Percentiles rank a stretch among this genome's conserved stretches.
phyloP scores from a whole-genome alignment of 139 green algal species.

The Nannochloris sp. region DNA sequence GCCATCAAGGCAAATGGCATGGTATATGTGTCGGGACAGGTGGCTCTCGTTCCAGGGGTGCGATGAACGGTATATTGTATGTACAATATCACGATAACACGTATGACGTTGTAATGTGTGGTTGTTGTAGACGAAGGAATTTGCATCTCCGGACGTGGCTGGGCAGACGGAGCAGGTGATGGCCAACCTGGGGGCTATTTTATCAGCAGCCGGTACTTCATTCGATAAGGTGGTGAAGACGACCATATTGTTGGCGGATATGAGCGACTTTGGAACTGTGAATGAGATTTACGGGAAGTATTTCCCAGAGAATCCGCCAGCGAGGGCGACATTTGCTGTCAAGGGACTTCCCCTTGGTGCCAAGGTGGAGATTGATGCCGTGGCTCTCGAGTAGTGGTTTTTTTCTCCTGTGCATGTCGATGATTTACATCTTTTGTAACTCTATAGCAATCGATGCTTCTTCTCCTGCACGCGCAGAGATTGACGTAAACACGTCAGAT shows the following conservation, averaged over 20 bases:
- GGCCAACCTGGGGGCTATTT: slow-evolving; percentile 88
- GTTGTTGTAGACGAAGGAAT: slow-evolving; percentile 64
- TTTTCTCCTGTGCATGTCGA: neutral
- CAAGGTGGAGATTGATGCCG: slow-evolving; percentile 74
- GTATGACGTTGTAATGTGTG: neutral
- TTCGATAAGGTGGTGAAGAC: slow-evolving; percentile 92
- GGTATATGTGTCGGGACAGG: slow-evolving; percentile 82
- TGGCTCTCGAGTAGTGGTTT: slow-evolving; percentile 37
- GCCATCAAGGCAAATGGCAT: slow-evolving; percentile 69
- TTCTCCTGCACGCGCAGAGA: too few species aligned
- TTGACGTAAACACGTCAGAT: too few species aligned
- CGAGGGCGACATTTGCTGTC: slow-evolving; percentile 77
- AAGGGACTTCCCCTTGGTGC: slow-evolving; percentile 77
- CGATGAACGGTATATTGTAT: neutral
- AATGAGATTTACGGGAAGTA: slow-evolving; percentile 80
- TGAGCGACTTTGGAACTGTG: slow-evolving; percentile 85
- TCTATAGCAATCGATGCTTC: too few species aligned
- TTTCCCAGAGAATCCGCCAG: slow-evolving; percentile 77
- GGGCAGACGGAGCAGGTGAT: slow-evolving; percentile 78
- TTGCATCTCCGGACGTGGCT: slow-evolving; percentile 60
- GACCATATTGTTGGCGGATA: slow-evolving; percentile 86
- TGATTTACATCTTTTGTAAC: too few species aligned
- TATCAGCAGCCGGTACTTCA: slow-evolving; percentile 66
- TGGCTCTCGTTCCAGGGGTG: slow-evolving; percentile 71
- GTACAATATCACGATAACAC: too few species aligned